A percentile compares a stretch with the other conserved stretches of the same genome.
phyloP scores from a whole-genome alignment of 2,329 filamentous ascomycete species.

The Stenocarpella maydis region DNA sequence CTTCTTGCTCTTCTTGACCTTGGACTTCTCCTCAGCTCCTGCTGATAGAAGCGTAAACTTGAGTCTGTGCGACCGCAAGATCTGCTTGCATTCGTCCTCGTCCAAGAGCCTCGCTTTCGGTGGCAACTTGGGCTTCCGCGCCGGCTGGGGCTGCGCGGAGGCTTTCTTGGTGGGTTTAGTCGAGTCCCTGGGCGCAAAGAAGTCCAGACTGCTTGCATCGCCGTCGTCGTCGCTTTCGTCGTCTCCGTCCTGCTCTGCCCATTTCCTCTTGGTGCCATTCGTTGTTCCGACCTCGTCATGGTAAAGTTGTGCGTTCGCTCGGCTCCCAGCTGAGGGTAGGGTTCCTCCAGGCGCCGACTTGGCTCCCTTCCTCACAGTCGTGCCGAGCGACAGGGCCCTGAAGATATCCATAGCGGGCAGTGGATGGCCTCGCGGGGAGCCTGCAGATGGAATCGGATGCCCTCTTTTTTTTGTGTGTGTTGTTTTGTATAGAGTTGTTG shows the following conservation, averaged over 20 bases:
- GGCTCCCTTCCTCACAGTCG: slow-evolving; percentile 60
- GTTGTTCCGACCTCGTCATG: slow-evolving; percentile 60
- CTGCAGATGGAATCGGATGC: background rate
- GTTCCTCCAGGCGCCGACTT: slow-evolving; percentile 42
- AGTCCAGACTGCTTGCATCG: slow-evolving; percentile 61
- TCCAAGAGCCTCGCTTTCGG: slow-evolving; percentile 57
- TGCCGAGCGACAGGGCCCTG: slow-evolving; percentile 75
- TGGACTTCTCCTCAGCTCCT: slow-evolving; percentile 57
- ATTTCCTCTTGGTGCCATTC: slow-evolving; percentile 64
- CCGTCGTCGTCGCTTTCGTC: slow-evolving; percentile 44
- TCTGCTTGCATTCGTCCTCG: slow-evolving; percentile 75
- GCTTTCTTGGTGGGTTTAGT: slow-evolving; percentile 34
- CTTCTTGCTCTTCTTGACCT: slow-evolving; percentile 57
- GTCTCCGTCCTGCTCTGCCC: slow-evolving; percentile 48
- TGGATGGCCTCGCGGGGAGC: background rate
- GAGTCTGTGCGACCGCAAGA: slow-evolving; percentile 81
- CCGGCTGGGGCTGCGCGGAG: slow-evolving; percentile 31
- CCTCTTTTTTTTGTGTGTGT: no score
- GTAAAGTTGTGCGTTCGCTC: slow-evolving; percentile 74
- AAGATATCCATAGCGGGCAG: slow-evolving; percentile 70
- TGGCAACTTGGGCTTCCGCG: slow-evolving; percentile 40
- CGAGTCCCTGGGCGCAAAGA: slow-evolving; percentile 59
- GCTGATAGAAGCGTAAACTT: slow-evolving; percentile 81
- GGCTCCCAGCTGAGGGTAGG: slow-evolving; percentile 71
- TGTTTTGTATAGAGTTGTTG: background rate